Evolutionary conservation across 23 red algal species (phyloP), one percentile per base, ranked within the genome.

Genomic region (Gracilaria gracilis): DNA sequence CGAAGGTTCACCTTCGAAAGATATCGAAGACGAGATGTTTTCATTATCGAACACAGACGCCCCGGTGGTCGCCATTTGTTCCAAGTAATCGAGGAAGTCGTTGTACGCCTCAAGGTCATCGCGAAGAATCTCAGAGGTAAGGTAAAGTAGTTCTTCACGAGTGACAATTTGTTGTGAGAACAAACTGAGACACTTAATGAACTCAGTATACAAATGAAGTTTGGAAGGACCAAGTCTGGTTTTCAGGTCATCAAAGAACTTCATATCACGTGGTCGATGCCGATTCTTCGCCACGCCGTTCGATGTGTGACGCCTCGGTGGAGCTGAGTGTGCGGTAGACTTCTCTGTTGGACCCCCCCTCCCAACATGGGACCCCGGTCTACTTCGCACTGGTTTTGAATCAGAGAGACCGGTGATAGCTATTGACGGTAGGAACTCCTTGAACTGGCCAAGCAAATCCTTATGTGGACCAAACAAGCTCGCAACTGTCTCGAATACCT

Each of bases 141-240:
- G 82, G 49, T 61, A 74, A 20, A 94, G 19, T 51, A 99, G 83
- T 79, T 99, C 97, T 61, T 86, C 82, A 14, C 83, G 72, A 0
- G 87, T 69, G 44, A 99, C 95, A 57, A 96, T 99, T 67, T 93
- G 81, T 28, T 95, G 91, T 31, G 85, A 93, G 70, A 96, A 96
- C 47, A 99, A 82, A 24, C 83, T 90, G 19, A 99, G 76, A 47
- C 91, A 96, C 83, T 96, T 99, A 83, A 99, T 99, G 64, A 99
- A 96, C 46, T 99, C 97, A 36, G 46, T 91, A 58, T 94, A 99
- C 24, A 95, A 31, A 67, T 89, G 81, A 28, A 69, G 34, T 29
- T 97, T 86, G 2, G 51, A 66, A 4, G 86, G 91, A 74, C 96
- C 97, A 57, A 99, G 89, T 17, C 89, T 80, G 31, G 51, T 87